A percentile compares a stretch with the other conserved stretches of the same genome.
phyloP scores from a whole-genome alignment of 2,329 filamentous ascomycete genomes.

The Ustulina deusta region DNA sequence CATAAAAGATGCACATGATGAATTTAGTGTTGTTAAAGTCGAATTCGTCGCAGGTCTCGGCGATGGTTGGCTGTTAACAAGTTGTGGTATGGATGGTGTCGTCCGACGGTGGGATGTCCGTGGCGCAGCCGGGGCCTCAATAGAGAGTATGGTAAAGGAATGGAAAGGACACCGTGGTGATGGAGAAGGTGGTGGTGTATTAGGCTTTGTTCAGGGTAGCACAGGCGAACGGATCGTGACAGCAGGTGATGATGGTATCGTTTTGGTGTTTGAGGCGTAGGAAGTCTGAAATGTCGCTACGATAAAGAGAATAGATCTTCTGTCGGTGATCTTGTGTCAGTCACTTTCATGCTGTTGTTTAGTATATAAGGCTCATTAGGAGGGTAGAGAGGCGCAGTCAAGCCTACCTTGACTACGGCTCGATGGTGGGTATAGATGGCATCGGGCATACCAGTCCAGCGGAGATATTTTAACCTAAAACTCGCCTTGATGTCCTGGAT shows the following conservation, averaged over 20 bases:
- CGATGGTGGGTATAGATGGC: neutral
- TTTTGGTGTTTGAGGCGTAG: constrained; percentile 74
- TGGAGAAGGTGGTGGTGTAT: constrained; percentile 86
- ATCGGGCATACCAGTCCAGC: no score
- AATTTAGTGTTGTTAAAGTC: constrained; percentile 91
- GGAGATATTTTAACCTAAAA: neutral
- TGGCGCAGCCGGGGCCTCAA: constrained; percentile 63
- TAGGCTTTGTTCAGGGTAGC: constrained; percentile 89
- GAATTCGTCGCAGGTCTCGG: constrained; percentile 76
- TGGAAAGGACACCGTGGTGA: constrained; percentile 91
- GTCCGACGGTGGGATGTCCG: constrained; percentile 86
- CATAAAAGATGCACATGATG: constrained; percentile 85
- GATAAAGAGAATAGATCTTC: neutral
- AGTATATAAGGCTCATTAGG: neutral
- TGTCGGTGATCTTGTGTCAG: neutral
- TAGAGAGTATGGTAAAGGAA: constrained; percentile 80
- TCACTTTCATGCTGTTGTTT: neutral
- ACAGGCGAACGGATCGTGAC: constrained; percentile 82
- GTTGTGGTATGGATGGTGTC: constrained; percentile 91
- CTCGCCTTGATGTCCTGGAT: neutral
- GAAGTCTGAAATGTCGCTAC: constrained; percentile 10
- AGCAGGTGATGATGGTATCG: constrained; percentile 85
- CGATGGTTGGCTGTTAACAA: constrained; percentile 79
- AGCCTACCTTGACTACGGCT: no score
- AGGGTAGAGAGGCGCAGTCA: neutral